These are phyloP conservation scores for Pyricularia sp. DNA, from an alignment of 2,329 filamentous ascomycete species.

Conservation along the genomic window DNA sequence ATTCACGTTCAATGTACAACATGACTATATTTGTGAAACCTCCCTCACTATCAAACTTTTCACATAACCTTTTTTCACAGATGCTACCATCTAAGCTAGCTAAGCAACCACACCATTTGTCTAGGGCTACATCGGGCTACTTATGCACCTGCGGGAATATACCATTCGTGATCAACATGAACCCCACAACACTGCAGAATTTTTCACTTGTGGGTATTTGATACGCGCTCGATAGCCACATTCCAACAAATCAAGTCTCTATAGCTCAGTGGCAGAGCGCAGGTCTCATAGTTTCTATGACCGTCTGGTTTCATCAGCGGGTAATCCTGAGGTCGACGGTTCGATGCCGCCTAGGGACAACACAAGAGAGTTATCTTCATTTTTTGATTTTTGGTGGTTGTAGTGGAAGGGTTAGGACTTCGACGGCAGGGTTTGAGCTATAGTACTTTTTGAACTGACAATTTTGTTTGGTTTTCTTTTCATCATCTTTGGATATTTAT, in stretches of 20 bases:
- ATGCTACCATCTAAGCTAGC: too few relatives aligned
- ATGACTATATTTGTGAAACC: too few relatives aligned
- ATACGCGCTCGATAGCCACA: fast-evolving
- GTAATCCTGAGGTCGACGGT: background rate
- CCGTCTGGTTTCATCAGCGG: background rate
- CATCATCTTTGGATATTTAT: background rate
- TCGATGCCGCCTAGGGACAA: background rate
- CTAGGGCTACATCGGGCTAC: too few relatives aligned
- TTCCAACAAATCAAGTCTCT: background rate
- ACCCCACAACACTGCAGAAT: background rate
- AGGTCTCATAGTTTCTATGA: background rate
- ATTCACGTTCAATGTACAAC: too few relatives aligned
- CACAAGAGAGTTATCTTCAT: too few relatives aligned
- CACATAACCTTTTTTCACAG: too few relatives aligned
- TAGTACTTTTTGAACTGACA: too few relatives aligned
- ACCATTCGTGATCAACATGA: background rate
- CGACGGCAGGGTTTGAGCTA: too few relatives aligned
- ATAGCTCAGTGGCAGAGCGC: background rate
- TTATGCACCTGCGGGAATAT: too few relatives aligned
- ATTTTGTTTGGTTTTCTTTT: background rate
- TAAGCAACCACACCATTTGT: too few relatives aligned
- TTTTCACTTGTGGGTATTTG: background rate
- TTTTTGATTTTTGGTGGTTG: background rate
- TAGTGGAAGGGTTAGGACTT: too few relatives aligned
- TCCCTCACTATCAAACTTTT: too few relatives aligned